These are phyloP conservation scores for Pelagomonas calceolata DNA, from an alignment of 108 stramenopile species.

Conservation along the genomic window DNA sequence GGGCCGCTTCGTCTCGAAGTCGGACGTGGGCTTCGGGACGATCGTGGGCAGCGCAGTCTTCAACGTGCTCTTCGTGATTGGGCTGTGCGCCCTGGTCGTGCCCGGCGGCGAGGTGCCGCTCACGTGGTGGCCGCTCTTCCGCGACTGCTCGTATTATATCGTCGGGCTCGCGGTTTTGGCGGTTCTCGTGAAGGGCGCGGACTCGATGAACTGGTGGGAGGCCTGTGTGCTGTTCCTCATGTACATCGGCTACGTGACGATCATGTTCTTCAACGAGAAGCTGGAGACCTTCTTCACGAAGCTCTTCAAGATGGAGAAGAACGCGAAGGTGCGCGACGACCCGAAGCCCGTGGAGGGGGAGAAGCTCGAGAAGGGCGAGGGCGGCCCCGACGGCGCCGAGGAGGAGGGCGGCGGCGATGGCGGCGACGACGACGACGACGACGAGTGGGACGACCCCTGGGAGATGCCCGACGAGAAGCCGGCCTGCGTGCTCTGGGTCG, in stretches of 20 bases:
- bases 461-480: conserved; percentile 14
- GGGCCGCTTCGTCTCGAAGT: conserved; percentile 28
- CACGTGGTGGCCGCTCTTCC: conserved; percentile 34
- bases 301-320: not conserved
- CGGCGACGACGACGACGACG: conserved; percentile 4
- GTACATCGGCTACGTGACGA: conserved; percentile 24
- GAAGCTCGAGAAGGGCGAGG: not conserved
- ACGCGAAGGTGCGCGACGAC: not conserved
- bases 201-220: conserved; percentile 13
- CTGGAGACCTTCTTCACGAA: conserved; percentile 8
- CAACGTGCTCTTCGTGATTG: conserved; percentile 54
- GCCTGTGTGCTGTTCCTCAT: conserved; percentile 17
- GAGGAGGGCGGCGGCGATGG: conserved; percentile 4
- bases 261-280: conserved; percentile 27
- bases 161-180: conserved; percentile 13
- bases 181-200: conserved; percentile 12
- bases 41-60: conserved; percentile 53
- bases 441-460: conserved; percentile 21
- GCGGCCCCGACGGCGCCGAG: not conserved
- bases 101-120: conserved; percentile 12
- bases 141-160: conserved; percentile 32
- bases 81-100: conserved; percentile 30
- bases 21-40: conserved; percentile 45
- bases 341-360: not conserved
- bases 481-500: conserved; percentile 3